Evolutionary conservation across 345 rosid species (phyloP).

Genomic region (Mallotus nudiflorus): DNA sequence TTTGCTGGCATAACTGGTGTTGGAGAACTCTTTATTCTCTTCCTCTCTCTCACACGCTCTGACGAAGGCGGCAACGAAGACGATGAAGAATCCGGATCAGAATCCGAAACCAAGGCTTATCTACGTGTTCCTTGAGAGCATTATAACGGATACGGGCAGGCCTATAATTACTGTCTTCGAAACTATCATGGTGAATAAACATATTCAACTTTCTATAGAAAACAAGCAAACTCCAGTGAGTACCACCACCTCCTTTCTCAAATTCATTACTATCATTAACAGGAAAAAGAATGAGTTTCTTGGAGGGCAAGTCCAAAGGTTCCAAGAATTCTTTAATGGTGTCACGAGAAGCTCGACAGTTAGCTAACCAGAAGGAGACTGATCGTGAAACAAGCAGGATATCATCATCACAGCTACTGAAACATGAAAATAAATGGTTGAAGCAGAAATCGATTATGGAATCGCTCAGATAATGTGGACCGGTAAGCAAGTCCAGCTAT

Average conservation of each 20-base stretch:
- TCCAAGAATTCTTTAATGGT: not conserved
- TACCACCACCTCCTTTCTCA: not conserved
- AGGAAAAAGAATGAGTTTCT: not conserved
- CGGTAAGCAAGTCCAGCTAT: no score
- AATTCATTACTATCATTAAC: not conserved
- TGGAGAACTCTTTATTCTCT: not conserved
- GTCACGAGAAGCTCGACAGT: not conserved
- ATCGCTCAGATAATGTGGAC: not conserved
- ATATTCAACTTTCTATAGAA: not conserved
- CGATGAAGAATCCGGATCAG: not conserved
- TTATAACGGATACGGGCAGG: not conserved
- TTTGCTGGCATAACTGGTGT: not conserved
- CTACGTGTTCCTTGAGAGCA: not conserved
- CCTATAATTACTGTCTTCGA: not conserved
- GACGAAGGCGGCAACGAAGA: not conserved
- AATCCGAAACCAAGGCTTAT: not conserved
- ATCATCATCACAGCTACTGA: not conserved
- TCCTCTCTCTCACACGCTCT: not conserved
- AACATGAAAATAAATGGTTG: not conserved
- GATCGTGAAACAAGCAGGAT: not conserved
- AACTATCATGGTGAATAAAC: not conserved
- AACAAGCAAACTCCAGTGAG: conserved; percentile 2
- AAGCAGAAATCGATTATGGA: not conserved
- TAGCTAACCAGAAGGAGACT: not conserved
- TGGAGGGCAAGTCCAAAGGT: not conserved